Evolutionary conservation across 163 green algal species (phyloP).

Genomic region (Scenedesmus sp.): DNA sequence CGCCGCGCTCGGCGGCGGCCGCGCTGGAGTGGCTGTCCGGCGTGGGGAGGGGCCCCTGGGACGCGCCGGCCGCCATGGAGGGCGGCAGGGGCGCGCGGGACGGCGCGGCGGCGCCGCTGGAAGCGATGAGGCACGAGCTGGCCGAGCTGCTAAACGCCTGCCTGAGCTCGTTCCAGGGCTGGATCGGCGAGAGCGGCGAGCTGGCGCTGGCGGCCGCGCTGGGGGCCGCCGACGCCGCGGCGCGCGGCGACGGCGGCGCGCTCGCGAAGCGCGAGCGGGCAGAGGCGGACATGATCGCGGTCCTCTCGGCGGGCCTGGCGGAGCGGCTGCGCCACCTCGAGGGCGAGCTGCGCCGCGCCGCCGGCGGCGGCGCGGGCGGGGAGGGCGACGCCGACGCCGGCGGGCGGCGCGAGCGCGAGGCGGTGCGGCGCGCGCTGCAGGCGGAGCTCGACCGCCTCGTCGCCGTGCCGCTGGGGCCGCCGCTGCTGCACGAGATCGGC

Average conservation of each 20-base stretch:
- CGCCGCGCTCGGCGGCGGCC: too few relatives aligned
- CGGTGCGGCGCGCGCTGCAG: not conserved
- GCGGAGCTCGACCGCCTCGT: constrained; percentile 29
- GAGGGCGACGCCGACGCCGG: too few relatives aligned
- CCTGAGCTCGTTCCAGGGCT: too few relatives aligned
- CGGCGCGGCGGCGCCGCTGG: too few relatives aligned
- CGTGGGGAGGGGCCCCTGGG: too few relatives aligned
- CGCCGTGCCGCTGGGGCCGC: constrained; percentile 19
- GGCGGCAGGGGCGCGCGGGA: too few relatives aligned
- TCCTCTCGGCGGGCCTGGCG: not conserved
- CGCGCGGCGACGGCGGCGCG: not conserved
- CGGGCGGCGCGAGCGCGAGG: too few relatives aligned
- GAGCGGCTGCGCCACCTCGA: not conserved
- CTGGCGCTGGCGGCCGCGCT: constrained; percentile 33
- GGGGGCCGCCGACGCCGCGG: constrained; percentile 11
- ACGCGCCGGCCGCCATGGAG: too few relatives aligned
- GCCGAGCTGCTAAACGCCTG: too few relatives aligned
- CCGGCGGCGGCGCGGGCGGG: too few relatives aligned
- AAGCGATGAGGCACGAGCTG: too few relatives aligned
- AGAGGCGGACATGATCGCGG: constrained; percentile 40
- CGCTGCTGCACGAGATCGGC: constrained; percentile 34
- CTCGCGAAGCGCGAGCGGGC: constrained; percentile 26
- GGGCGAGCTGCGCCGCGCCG: not conserved
- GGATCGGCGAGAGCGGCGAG: constrained; percentile 35
- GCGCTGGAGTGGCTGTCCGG: too few relatives aligned